phyloP scores from a whole-genome alignment of 768 basidiomycete genomes.

The Suillus bovinus region DNA sequence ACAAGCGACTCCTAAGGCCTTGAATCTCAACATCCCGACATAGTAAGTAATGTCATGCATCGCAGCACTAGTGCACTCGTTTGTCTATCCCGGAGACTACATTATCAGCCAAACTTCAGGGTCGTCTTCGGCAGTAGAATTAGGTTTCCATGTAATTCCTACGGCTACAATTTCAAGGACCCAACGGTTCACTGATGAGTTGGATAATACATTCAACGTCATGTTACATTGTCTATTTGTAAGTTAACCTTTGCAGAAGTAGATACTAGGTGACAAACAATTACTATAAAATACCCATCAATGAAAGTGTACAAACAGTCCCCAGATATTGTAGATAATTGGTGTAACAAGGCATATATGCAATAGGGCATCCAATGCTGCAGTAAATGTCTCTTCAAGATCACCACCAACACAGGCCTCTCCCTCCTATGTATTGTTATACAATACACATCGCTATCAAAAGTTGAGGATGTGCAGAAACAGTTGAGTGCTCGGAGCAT shows the following conservation, averaged over 20 bases:
- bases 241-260: not conserved
- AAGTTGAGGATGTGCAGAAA: too few relatives aligned
- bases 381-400: conserved; percentile 30
- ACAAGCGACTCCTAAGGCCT: not conserved
- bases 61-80: not conserved
- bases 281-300: not conserved
- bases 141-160: too few relatives aligned
- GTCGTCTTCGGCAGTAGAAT: too few relatives aligned
- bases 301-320: not conserved
- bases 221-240: too few relatives aligned
- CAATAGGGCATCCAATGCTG: not conserved
- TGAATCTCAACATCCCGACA: too few relatives aligned
- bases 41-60: not conserved
- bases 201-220: too few relatives aligned
- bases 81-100: not conserved
- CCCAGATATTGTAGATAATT: not conserved
- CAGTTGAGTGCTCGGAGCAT: conserved; percentile 20
- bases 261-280: not conserved
- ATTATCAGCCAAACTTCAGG: not conserved
- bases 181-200: too few relatives aligned
- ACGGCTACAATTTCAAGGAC: too few relatives aligned
- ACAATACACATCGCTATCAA: too few relatives aligned
- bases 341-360: not conserved
- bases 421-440: too few relatives aligned
- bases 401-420: conserved; percentile 1